phyloP scores from a whole-genome alignment of 345 rosid genomes.

The Eucalyptus victrix region DNA sequence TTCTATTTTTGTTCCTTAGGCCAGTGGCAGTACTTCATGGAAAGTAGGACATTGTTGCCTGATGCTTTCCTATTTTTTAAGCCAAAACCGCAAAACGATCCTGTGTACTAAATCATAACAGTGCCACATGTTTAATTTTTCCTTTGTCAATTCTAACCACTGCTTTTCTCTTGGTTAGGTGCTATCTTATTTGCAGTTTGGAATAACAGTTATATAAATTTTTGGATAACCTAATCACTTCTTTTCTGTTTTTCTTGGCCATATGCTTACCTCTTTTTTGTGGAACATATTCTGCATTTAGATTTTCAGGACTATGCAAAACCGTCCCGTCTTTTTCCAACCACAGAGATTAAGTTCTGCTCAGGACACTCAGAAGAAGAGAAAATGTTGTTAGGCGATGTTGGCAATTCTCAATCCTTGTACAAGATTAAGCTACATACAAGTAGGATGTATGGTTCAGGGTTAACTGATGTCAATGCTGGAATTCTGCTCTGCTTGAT shows the following conservation, averaged over 20 bases:
- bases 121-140: background rate
- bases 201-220: background rate
- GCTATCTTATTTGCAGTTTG: background rate
- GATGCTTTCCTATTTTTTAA: background rate
- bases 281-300: background rate
- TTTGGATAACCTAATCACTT: background rate
- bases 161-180: background rate
- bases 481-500: conserved; percentile 61
- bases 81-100: background rate
- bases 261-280: background rate
- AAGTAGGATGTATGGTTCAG: conserved; percentile 56
- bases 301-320: conserved; percentile 73
- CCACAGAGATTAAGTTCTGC: conserved; percentile 36
- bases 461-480: conserved; percentile 47
- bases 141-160: background rate
- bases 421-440: conserved; percentile 57
- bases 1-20: background rate
- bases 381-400: background rate
- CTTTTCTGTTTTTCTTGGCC: background rate
- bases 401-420: conserved; percentile 21
- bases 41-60: background rate
- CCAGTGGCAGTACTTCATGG: background rate
- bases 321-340: conserved; percentile 50
- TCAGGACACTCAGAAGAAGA: conserved; percentile 5
- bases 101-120: background rate